Conservation (phyloP, 495 filamentous ascomycete genomes). For the Viridothelium virens region DNA sequence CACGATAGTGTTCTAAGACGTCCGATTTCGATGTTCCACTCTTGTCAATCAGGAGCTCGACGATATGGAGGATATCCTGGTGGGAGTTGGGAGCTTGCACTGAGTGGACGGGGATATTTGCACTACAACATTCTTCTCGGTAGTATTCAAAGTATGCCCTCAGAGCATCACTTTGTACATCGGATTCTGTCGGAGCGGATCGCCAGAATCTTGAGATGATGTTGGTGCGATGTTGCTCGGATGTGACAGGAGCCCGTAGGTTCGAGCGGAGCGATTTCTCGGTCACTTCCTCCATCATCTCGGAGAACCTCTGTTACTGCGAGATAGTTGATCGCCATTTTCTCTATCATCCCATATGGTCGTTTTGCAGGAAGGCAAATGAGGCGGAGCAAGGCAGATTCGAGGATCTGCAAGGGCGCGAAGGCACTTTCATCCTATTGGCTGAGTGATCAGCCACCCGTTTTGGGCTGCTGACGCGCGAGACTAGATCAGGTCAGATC, state of each 20-base stretch:
- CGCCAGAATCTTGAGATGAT: constrained; percentile 1
- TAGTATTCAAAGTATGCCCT: no score
- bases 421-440: neutral
- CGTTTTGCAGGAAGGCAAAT: neutral
- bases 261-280: neutral
- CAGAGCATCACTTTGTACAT: neutral
- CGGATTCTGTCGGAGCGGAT: neutral
- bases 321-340: neutral
- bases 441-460: neutral
- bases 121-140: neutral
- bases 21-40: neutral
- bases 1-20: no score
- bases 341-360: neutral
- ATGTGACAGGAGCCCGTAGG: neutral
- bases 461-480: neutral
- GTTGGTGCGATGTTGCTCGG: neutral
- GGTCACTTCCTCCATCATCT: neutral
- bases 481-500: neutral
- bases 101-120: neutral
- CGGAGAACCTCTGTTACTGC: neutral
- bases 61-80: no score
- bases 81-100: no score
- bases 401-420: neutral
- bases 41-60: neutral
- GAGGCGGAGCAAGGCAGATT: neutral